Conservation (phyloP, 2,329 filamentous ascomycete genomes). For the Claviceps cyperi region DNA sequence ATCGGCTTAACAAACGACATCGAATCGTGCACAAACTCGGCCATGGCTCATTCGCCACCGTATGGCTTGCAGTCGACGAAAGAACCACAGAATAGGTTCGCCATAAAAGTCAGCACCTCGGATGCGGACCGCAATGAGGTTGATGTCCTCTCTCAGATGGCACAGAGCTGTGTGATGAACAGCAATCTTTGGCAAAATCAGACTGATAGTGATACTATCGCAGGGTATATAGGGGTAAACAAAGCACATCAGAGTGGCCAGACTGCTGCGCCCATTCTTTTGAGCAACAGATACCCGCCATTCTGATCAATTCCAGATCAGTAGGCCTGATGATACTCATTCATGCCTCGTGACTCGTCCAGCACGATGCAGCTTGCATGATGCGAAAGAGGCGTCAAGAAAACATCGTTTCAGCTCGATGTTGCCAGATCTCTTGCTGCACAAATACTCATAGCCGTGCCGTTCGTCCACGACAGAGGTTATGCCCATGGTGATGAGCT, state of each 20-base stretch:
- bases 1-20: constrained; percentile 24
- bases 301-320: constrained; percentile 15
- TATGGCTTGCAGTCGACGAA: no score
- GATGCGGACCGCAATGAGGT: no score
- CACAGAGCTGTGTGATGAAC: background rate
- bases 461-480: no score
- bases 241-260: no score
- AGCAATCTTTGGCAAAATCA: background rate
- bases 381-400: constrained; percentile 9
- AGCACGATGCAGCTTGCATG: constrained; percentile 14
- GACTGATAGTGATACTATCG: no score
- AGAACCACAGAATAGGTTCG: no score
- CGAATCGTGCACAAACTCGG: constrained; percentile 11
- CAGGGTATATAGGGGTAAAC: no score
- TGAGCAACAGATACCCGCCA: no score
- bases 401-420: constrained; percentile 6
- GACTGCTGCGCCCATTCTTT: no score
- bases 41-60: no score
- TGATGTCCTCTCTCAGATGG: constrained; percentile 11
- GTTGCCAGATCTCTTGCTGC: no score
- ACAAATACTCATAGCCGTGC: no score
- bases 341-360: constrained; percentile 14
- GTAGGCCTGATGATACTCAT: constrained; percentile 7
- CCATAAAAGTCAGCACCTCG: constrained; percentile 11
- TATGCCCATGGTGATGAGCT: constrained; percentile 1